These are phyloP conservation scores for Alternaria ventricosa DNA, from an alignment of 2,329 filamentous ascomycete genomes.

Conservation along the genomic window DNA sequence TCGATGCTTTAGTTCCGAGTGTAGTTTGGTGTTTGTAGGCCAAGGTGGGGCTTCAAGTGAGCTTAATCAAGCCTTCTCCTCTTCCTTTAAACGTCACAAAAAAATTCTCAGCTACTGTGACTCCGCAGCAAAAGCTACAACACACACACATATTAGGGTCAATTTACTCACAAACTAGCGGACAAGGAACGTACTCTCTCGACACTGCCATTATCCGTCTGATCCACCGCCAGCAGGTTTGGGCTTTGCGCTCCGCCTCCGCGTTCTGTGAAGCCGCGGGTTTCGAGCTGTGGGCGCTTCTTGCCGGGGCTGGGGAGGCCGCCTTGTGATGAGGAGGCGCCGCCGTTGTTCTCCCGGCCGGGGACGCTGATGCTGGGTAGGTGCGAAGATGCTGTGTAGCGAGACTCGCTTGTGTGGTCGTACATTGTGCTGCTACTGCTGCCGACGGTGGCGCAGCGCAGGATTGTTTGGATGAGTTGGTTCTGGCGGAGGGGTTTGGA, in stretches of 20 bases:
- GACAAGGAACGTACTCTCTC: constrained; percentile 57
- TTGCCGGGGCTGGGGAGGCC: constrained; percentile 8
- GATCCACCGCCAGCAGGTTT: constrained; percentile 64
- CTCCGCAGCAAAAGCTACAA: constrained; percentile 55
- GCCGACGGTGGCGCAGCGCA: constrained; percentile 93
- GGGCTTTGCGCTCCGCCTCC: constrained; percentile 70
- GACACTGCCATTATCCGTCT: constrained; percentile 67
- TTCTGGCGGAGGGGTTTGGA: constrained; percentile 97
- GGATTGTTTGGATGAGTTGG: constrained; percentile 95
- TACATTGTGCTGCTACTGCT: constrained; percentile 81
- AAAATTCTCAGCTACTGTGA: constrained; percentile 54
- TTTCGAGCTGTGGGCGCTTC: constrained; percentile 62
- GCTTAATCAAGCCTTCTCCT: constrained; percentile 26
- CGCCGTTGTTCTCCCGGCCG: constrained; percentile 5
- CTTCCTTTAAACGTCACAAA: constrained; percentile 19
- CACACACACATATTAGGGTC: constrained; percentile 15
- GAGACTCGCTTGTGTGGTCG: constrained; percentile 62
- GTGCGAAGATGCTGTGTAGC: constrained; percentile 12
- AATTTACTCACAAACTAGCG: constrained; percentile 24
- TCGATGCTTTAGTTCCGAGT: background rate
- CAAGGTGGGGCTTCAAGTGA: constrained; percentile 12
- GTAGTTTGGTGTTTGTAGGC: background rate
- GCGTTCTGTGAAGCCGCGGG: constrained; percentile 72
- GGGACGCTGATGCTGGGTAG: constrained; percentile 8
- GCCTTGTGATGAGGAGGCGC: constrained; percentile 5